phyloP scores from a whole-genome alignment of 495 filamentous ascomycete species.

The Annulohypoxylon bovei region DNA sequence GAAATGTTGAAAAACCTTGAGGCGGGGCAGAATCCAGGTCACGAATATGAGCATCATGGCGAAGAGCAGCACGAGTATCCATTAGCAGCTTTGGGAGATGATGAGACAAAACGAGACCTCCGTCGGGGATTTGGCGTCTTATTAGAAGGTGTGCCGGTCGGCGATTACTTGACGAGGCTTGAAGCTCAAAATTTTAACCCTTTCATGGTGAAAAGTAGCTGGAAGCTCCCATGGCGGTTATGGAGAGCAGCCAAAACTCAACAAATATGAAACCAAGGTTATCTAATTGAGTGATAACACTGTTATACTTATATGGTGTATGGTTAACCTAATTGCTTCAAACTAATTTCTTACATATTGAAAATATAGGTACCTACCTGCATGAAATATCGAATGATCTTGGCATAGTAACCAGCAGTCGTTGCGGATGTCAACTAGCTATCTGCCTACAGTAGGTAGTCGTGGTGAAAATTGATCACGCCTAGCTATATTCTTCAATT shows the following conservation, averaged over 20 bases:
- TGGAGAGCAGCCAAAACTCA: slow-evolving; percentile 74
- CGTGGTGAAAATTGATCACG: too few relatives aligned
- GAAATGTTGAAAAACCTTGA: slow-evolving; percentile 87
- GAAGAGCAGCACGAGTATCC: slow-evolving; percentile 79
- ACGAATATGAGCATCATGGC: slow-evolving; percentile 85
- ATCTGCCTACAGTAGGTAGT: too few relatives aligned
- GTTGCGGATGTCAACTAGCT: background rate
- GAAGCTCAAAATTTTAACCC: slow-evolving; percentile 84
- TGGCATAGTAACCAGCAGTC: background rate
- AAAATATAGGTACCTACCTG: background rate
- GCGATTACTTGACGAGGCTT: slow-evolving; percentile 79
- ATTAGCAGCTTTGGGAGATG: slow-evolving; percentile 33
- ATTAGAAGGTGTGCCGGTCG: slow-evolving; percentile 79
- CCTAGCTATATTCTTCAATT: too few relatives aligned
- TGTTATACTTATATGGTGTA: slow-evolving; percentile 1
- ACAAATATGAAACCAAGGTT: slow-evolving; percentile 54
- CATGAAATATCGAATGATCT: background rate
- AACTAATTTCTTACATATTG: background rate
- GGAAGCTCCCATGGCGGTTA: slow-evolving; percentile 87
- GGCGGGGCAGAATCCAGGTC: slow-evolving; percentile 75
- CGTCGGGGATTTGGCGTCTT: slow-evolving; percentile 78
- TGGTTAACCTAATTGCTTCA: background rate
- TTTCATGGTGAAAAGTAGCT: slow-evolving; percentile 74
- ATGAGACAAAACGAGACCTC: slow-evolving; percentile 58
- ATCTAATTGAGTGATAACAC: background rate